Evolutionary conservation across 2,329 filamentous ascomycete genomes (phyloP).

Genomic region (Aschersonia sp.): DNA sequence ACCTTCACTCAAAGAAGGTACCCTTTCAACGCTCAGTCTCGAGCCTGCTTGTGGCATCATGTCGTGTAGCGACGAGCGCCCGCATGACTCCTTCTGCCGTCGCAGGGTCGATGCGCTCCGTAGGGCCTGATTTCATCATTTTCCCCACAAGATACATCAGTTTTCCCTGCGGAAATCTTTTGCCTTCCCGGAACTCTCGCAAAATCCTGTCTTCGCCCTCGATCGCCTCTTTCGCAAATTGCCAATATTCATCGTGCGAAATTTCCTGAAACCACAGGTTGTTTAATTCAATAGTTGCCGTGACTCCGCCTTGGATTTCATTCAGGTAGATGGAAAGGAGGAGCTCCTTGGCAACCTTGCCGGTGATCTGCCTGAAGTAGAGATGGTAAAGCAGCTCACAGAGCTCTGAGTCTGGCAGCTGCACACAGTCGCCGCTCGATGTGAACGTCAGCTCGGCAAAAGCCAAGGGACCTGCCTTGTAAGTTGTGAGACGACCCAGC

Average conservation of each 20-base stretch:
- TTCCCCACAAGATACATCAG: conserved; percentile 46
- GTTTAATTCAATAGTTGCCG: conserved; percentile 27
- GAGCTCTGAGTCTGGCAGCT: conserved; percentile 30
- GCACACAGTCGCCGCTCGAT: conserved; percentile 28
- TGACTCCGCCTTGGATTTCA: conserved; percentile 27
- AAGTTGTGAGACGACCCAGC: conserved; percentile 51
- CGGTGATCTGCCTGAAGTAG: conserved; percentile 33
- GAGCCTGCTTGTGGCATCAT: background rate
- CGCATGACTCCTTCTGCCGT: conserved; percentile 33
- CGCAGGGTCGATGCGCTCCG: conserved; percentile 39
- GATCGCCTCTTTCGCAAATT: conserved; percentile 28
- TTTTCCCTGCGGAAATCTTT: conserved; percentile 39
- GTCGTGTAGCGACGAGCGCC: conserved; percentile 11
- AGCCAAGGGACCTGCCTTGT: conserved; percentile 22
- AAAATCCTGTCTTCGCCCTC: conserved; percentile 31
- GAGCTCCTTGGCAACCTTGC: conserved; percentile 43
- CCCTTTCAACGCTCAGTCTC: background rate
- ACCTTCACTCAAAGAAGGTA: too few relatives aligned
- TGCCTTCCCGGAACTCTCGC: conserved; percentile 26
- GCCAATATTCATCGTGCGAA: conserved; percentile 28
- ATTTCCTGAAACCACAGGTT: conserved; percentile 42
- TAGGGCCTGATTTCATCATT: conserved; percentile 38
- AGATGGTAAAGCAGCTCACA: conserved; percentile 36
- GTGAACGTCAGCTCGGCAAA: conserved; percentile 21
- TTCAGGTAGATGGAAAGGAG: conserved; percentile 36